Evolutionary conservation across 2,329 filamentous ascomycete species (phyloP).

Genomic region (Aspergillus niger): DNA sequence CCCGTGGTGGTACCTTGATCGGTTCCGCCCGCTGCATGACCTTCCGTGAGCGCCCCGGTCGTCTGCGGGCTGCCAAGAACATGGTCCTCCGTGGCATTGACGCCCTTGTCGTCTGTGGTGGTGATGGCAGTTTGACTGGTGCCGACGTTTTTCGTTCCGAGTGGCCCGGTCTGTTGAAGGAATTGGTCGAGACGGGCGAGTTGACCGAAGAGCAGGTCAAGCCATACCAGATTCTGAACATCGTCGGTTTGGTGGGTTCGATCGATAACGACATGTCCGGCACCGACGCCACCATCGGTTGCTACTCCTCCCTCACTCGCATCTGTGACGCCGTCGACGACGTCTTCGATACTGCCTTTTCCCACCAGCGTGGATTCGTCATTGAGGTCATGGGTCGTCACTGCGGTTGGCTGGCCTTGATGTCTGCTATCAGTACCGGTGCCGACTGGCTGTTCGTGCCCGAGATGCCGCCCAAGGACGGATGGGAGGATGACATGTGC

Average conservation of each 20-base stretch:
- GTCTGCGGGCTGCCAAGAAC: constrained; percentile 86
- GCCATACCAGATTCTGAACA: constrained; percentile 85
- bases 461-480: constrained; percentile 81
- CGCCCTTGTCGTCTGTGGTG: constrained; percentile 93
- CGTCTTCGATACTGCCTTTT: constrained; percentile 89
- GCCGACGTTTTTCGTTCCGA: constrained; percentile 90
- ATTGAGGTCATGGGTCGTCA: constrained; percentile 98
- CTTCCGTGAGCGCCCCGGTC: constrained; percentile 85
- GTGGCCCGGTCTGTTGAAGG: constrained; percentile 84
- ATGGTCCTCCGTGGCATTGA: constrained; percentile 92
- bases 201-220: constrained; percentile 70
- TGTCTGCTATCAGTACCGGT: constrained; percentile 91
- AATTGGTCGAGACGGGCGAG: constrained; percentile 75
- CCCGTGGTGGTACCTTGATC: constrained; percentile 92
- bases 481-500: constrained; percentile 90
- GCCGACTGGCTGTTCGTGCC: constrained; percentile 97
- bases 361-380: constrained; percentile 94
- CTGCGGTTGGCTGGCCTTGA: constrained; percentile 95
- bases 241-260: constrained; percentile 92
- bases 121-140: constrained; percentile 93
- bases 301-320: constrained; percentile 87
- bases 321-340: constrained; percentile 97
- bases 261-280: constrained; percentile 98
- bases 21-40: constrained; percentile 90
- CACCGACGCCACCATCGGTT: constrained; percentile 96